Evolutionary conservation across 2,329 filamentous ascomycete species (phyloP), one percentile per base, ranked within the genome.

Genomic region (Thelonectria blattea): DNA sequence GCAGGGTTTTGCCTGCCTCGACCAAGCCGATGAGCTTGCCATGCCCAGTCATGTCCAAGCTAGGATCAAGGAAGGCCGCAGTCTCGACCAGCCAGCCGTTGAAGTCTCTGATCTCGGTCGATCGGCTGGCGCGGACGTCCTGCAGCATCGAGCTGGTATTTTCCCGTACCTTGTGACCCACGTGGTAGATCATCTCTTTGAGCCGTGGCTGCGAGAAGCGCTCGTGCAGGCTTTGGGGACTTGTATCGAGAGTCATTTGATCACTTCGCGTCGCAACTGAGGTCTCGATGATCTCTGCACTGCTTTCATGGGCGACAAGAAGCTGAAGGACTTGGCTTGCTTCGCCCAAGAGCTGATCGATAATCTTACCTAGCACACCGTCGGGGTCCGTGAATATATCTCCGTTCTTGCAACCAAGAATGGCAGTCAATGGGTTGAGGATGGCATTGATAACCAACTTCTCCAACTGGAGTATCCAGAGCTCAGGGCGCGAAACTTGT

Each of bases 381-480:
- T 70, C 65, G 60, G 81, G 80, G 62, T 87, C 85, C 63, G 83
- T 82, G 15, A 96, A 86, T 0, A 97, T 74, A 5, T 83, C 82
- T n/a, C 93, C 92, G 68, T 97, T 97, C 63, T 86, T 86, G 72
- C 88, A 89, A 55, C 90, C 83, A 56, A 95, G 80, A 10, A 97
- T 77, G 1, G 89, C 90, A 0, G 92, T 95, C n/a, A 97, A 78
- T 0, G 94, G 92, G 71, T 97, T 96, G 69, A 97, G 86, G 32
- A 93, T 80, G 37, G 86, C 83, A 72, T 96, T 97, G 52, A 93
- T 81, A 1, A 91, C 90, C 1, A 97, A 81, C 74, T 97, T 97
- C 71, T 96, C 91, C 3, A 97, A 83, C 77, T 97, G 93, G n/a
- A 83, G 69, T 10, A 81, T 64, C 80, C 82, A 84, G 15, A 88